Conservation (phyloP, 768 basidiomycete species). For the Ephemerocybe angulata region DNA sequence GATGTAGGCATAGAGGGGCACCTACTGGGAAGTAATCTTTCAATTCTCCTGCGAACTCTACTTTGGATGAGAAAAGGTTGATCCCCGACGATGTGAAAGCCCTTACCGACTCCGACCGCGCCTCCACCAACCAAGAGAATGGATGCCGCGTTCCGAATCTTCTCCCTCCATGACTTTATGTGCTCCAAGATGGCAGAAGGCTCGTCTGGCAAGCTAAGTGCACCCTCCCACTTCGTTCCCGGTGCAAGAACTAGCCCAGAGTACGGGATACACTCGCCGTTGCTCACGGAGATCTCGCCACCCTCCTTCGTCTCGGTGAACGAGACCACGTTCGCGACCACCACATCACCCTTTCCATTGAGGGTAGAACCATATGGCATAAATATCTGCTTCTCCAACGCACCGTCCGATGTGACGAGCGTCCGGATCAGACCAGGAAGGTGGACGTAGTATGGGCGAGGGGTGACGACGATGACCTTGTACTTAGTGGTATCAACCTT, state of each 20-base stretch:
- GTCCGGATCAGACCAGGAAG: constrained; percentile 47
- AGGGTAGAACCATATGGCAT: constrained; percentile 50
- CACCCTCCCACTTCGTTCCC: constrained; percentile 44
- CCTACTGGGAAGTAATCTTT: constrained; percentile 37
- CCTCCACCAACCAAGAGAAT: constrained; percentile 56
- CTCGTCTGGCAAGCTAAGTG: constrained; percentile 26
- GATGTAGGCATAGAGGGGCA: background rate
- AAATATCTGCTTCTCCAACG: constrained; percentile 29
- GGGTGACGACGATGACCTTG: constrained; percentile 47
- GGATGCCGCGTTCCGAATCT: constrained; percentile 30
- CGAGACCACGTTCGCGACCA: constrained; percentile 21
- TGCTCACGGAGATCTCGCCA: constrained; percentile 42
- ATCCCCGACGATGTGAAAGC: background rate
- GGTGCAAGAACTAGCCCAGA: constrained; percentile 51
- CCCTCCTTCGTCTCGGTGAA: constrained; percentile 13
- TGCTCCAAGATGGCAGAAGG: constrained; percentile 20
- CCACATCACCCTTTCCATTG: constrained; percentile 39
- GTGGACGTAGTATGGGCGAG: constrained; percentile 41
- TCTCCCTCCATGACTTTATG: constrained; percentile 23
- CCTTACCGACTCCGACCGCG: constrained; percentile 45
- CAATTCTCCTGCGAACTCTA: constrained; percentile 43
- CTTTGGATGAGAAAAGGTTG: background rate
- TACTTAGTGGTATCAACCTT: constrained; percentile 43
- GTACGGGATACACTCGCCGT: constrained; percentile 43
- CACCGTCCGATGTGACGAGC: constrained; percentile 36